These are phyloP conservation scores for Cairneyella variabilis DNA, from an alignment of 495 filamentous ascomycete species.

Conservation along the genomic window DNA sequence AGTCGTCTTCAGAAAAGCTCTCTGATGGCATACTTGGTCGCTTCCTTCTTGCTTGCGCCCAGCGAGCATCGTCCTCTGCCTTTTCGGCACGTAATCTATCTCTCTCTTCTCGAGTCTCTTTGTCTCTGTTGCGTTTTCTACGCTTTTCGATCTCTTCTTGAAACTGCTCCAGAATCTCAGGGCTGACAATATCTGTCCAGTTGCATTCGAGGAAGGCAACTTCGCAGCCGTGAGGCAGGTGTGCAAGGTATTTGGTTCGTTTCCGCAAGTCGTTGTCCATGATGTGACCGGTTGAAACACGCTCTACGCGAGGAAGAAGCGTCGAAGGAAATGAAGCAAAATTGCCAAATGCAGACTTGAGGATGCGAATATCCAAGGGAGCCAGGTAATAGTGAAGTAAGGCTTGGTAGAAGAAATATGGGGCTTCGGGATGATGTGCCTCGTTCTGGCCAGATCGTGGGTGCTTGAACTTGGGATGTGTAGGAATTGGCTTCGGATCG, in stretches of 20 bases:
- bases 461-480: background rate
- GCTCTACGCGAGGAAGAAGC: constrained; percentile 86
- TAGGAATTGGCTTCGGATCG: constrained; percentile 5
- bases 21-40: constrained; percentile 19
- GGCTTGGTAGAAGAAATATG: constrained; percentile 87
- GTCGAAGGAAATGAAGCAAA: constrained; percentile 84
- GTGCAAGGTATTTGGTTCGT: constrained; percentile 83
- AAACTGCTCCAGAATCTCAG: constrained; percentile 72
- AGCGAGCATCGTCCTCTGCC: constrained; percentile 62
- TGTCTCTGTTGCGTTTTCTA: constrained; percentile 76
- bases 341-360: constrained; percentile 83
- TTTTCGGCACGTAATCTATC: constrained; percentile 84
- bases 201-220: constrained; percentile 95
- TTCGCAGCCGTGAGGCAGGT: constrained; percentile 89
- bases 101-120: constrained; percentile 85
- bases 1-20: constrained; percentile 42
- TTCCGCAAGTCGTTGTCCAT: constrained; percentile 87
- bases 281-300: constrained; percentile 84
- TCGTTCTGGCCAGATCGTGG: constrained; percentile 4
- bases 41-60: constrained; percentile 46
- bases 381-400: constrained; percentile 90
- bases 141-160: constrained; percentile 71
- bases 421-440: constrained; percentile 30
- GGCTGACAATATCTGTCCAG: constrained; percentile 85
- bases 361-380: constrained; percentile 89